Conservation (phyloP, 1,139 yeast genomes). For the Scheffersomyces stambukii region DNA sequence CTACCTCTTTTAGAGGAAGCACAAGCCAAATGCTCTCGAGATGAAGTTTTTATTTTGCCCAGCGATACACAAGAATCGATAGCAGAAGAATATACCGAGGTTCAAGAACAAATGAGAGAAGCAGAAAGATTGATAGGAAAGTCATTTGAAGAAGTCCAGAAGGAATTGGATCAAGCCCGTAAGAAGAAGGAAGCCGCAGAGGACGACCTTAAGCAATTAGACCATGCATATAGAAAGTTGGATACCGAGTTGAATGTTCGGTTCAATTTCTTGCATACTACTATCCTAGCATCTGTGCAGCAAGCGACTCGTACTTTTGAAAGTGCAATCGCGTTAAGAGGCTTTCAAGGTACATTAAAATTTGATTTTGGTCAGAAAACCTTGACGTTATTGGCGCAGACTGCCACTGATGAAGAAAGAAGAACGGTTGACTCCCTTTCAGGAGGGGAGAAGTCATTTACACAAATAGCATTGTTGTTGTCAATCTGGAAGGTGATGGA, state of each 20-base stretch:
- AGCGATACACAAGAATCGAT: constrained; percentile 36
- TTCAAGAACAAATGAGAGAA: constrained; percentile 31
- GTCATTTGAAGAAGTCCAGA: constrained; percentile 35
- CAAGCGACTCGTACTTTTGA: constrained; percentile 47
- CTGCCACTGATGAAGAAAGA: constrained; percentile 52
- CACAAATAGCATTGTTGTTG: constrained; percentile 82
- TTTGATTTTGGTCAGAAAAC: constrained; percentile 55
- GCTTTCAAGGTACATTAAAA: constrained; percentile 67
- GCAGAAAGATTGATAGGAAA: constrained; percentile 35
- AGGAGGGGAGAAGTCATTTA: constrained; percentile 95
- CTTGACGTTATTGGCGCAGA: constrained; percentile 55
- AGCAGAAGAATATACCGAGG: constrained; percentile 27
- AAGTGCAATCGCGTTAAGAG: constrained; percentile 59
- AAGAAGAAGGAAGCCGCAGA: constrained; percentile 27
- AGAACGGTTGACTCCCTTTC: constrained; percentile 82
- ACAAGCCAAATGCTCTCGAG: constrained; percentile 26
- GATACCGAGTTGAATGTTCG: constrained; percentile 42
- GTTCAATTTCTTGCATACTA: constrained; percentile 44
- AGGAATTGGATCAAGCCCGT: constrained; percentile 23
- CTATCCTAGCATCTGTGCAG: constrained; percentile 31
- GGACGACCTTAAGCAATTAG: constrained; percentile 19
- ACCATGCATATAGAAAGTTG: constrained; percentile 20
- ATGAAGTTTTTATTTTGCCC: constrained; percentile 22
- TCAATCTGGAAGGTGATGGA: constrained; percentile 95
- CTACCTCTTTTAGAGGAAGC: constrained; percentile 23